Conservation (phyloP, 139 green algal genomes). For the Penium margaritaceum region DNA sequence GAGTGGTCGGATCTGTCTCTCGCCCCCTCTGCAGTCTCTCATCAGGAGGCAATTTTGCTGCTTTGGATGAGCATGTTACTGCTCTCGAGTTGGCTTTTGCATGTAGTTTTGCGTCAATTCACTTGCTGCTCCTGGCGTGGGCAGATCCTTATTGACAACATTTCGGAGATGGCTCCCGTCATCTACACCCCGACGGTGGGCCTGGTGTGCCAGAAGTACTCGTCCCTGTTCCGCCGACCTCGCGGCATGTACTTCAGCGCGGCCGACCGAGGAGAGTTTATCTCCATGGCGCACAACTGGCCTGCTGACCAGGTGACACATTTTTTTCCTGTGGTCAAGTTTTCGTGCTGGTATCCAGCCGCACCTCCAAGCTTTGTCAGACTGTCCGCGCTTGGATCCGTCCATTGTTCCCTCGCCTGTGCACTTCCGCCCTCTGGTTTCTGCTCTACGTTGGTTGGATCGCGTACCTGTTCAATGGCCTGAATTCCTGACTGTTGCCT, state of each 20-base stretch:
- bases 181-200: constrained; percentile 74
- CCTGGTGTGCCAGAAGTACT: constrained; percentile 55
- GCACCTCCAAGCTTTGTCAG: too few species aligned
- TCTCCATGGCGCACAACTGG: constrained; percentile 63
- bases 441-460: constrained; percentile 78
- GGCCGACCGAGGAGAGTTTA: constrained; percentile 56
- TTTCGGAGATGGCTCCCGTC: constrained; percentile 76
- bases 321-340: not conserved
- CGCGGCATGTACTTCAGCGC: constrained; percentile 86
- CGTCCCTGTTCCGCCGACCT: constrained; percentile 59
- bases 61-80: too few species aligned
- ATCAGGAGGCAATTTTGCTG: too few species aligned
- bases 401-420: too few species aligned
- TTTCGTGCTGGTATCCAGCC: too few species aligned
- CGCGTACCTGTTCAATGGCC: constrained; percentile 63
- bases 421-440: too few species aligned
- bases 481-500: constrained; percentile 54
- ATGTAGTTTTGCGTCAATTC: too few species aligned
- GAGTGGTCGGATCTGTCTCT: too few species aligned
- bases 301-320: constrained; percentile 43
- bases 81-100: too few species aligned
- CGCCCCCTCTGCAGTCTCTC: too few species aligned
- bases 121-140: too few species aligned
- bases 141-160: constrained; percentile 41
- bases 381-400: too few species aligned